Percentiles rank a stretch among this genome's conserved stretches.
Conservation (phyloP, 2,329 filamentous ascomycete species). For the Penicillium sp. region DNA sequence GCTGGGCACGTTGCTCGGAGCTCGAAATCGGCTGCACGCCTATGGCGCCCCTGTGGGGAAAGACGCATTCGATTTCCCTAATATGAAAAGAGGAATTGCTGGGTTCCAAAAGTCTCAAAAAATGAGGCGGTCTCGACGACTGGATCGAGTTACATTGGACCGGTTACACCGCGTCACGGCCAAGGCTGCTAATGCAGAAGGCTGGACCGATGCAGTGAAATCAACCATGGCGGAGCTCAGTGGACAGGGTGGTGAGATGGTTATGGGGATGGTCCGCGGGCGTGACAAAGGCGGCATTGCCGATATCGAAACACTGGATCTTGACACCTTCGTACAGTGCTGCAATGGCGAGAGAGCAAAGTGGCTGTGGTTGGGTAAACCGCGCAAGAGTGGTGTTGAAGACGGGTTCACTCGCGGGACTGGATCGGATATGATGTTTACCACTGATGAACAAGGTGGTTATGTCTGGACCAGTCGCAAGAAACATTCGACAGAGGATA, state of each 20-base stretch:
- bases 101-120: conserved; percentile 90
- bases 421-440: conserved; percentile 44
- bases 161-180: conserved; percentile 78
- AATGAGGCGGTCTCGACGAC: conserved; percentile 68
- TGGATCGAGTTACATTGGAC: conserved; percentile 81
- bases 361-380: conserved; percentile 93
- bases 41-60: conserved; percentile 81
- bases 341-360: conserved; percentile 79
- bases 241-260: conserved; percentile 89
- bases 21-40: conserved; percentile 82
- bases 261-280: conserved; percentile 88
- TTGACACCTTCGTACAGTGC: conserved; percentile 76
- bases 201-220: conserved; percentile 90
- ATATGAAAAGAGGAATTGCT: conserved; percentile 77
- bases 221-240: conserved; percentile 91
- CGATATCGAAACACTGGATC: conserved; percentile 87
- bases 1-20: conserved; percentile 83
- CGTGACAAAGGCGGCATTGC: conserved; percentile 85
- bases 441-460: conserved; percentile 45
- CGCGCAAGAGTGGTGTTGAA: conserved; percentile 57
- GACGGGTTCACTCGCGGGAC: conserved; percentile 31
- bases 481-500: conserved; percentile 41
- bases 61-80: conserved; percentile 83
- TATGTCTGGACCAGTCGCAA: conserved; percentile 46
- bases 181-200: conserved; percentile 83